Conservation (phyloP, 1,284 basidiomycete genomes). For the Trametes sp. region DNA sequence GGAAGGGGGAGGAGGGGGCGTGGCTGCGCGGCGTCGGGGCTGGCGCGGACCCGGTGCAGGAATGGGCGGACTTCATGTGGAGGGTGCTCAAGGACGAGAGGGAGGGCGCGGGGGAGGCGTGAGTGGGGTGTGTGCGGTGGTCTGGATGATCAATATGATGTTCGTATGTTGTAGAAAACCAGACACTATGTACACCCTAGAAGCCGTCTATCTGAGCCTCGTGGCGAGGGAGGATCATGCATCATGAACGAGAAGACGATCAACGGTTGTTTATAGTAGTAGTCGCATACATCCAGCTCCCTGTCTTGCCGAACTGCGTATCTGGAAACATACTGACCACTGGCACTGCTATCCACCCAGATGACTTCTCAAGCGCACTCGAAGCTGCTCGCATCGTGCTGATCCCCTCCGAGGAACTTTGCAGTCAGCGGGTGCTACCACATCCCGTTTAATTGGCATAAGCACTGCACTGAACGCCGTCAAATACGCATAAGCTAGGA, state of each 20-base stretch:
- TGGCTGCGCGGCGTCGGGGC: constrained; percentile 71
- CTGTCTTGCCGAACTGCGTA: too few species aligned
- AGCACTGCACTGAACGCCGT: neutral
- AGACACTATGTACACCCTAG: too few species aligned
- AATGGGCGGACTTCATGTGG: constrained; percentile 70
- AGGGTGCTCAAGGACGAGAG: constrained; percentile 45
- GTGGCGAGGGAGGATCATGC: too few species aligned
- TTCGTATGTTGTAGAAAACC: too few species aligned
- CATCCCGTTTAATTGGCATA: neutral
- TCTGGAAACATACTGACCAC: too few species aligned
- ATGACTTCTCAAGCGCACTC: neutral
- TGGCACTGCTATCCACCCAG: too few species aligned
- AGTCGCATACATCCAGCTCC: too few species aligned
- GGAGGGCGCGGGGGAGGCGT: neutral
- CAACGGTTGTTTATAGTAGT: too few species aligned
- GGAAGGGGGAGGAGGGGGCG: constrained; percentile 56
- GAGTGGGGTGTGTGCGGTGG: neutral
- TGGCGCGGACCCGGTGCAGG: constrained; percentile 47
- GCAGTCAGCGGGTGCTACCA: constrained; percentile 22
- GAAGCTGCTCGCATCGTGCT: constrained; percentile 12
- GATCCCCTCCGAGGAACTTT: constrained; percentile 21
- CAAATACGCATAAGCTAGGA: too few species aligned
- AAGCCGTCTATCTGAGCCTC: too few species aligned
- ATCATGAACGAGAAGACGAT: too few species aligned
- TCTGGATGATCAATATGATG: too few species aligned